A percentile compares a stretch with the other conserved stretches of the same genome.
Conservation (phyloP, 257 asterid genomes). For the Capsicum chinense region DNA sequence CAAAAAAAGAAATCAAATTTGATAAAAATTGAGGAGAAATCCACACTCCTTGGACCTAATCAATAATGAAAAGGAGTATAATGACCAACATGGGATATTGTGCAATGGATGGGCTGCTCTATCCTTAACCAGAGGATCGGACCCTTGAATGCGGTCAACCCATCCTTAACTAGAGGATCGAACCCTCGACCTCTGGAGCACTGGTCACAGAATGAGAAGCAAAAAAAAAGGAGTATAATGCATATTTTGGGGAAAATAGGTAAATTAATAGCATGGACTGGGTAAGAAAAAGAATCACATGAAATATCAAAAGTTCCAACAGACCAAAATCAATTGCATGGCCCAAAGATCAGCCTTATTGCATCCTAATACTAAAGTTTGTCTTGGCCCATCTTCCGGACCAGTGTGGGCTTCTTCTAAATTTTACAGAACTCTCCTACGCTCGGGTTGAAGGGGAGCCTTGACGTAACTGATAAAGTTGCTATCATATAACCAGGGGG, state of each 20-base stretch:
- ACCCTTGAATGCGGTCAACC: too few species aligned
- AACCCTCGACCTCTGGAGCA: too few species aligned
- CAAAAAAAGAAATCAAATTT: not conserved
- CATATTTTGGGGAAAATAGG: not conserved
- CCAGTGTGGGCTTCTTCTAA: not conserved
- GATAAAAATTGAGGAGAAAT: not conserved
- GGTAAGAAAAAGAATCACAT: not conserved
- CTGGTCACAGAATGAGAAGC: too few species aligned
- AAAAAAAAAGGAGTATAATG: not conserved
- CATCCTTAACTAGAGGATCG: too few species aligned
- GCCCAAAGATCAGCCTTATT: not conserved
- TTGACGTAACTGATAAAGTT: too few species aligned
- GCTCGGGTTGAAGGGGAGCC: too few species aligned
- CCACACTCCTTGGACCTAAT: not conserved
- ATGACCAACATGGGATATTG: not conserved
- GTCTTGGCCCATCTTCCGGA: not conserved
- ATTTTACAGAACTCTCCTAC: not conserved
- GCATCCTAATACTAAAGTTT: not conserved
- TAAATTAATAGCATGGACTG: not conserved
- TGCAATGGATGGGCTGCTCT: too few species aligned
- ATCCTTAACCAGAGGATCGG: too few species aligned
- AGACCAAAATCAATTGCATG: not conserved
- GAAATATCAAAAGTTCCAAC: not conserved
- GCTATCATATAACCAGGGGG: too few species aligned
- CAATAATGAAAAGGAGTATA: not conserved